These are phyloP conservation scores for Yamadazyma tumulicola DNA, from an alignment of 805 yeast genomes.

Conservation along the genomic window DNA sequence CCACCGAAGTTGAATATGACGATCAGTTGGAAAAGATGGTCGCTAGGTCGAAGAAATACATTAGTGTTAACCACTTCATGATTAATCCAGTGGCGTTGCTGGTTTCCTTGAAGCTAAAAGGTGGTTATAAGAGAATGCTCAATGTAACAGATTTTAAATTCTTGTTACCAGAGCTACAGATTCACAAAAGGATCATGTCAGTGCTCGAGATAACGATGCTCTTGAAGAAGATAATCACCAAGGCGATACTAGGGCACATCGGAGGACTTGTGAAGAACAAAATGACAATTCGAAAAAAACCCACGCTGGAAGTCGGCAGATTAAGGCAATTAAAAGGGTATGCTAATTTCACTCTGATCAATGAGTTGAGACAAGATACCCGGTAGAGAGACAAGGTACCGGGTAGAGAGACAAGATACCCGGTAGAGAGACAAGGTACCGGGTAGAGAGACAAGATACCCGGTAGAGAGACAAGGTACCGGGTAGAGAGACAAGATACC, in stretches of 20 bases:
- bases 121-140: constrained; percentile 32
- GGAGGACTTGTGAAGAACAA: constrained; percentile 37
- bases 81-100: constrained; percentile 24
- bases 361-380: constrained; percentile 16
- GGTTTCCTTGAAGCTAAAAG: constrained; percentile 33
- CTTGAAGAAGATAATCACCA: constrained; percentile 28
- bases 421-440: neutral
- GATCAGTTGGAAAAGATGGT: constrained; percentile 58
- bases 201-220: constrained; percentile 32
- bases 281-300: constrained; percentile 15
- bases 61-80: constrained; percentile 60
- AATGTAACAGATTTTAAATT: constrained; percentile 36
- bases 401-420: constrained; percentile 7
- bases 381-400: neutral
- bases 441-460: constrained; percentile 7
- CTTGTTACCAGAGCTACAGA: constrained; percentile 30
- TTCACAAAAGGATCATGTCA: constrained; percentile 30
- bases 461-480: neutral
- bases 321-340: constrained; percentile 22
- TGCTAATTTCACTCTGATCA: constrained; percentile 19
- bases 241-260: constrained; percentile 30
- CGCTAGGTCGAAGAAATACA: constrained; percentile 65
- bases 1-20: constrained; percentile 16
- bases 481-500: constrained; percentile 7
- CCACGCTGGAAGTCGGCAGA: too few relatives aligned